Evolutionary conservation across 371 early-diverging fungal genomes (phyloP), one percentile per base, ranked within the genome.

Genomic region (Mycotypha africana): DNA sequence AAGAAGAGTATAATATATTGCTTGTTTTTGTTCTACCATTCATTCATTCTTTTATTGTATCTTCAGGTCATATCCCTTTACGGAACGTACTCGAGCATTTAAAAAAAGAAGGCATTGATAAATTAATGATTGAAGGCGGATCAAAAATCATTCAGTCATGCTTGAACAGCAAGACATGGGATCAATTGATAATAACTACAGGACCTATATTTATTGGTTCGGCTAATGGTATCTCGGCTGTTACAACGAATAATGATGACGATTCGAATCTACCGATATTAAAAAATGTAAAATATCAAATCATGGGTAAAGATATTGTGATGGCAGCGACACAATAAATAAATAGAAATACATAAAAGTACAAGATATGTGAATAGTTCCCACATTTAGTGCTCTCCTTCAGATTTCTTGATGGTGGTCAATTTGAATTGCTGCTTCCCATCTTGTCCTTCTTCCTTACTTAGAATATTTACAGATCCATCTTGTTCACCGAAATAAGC

Each of bases 101-200:
- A 30, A 44, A 44, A 35, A 22, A 26, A 3, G 38, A 47, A 16
- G 74, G 72, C 2, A 76, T 82, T 8, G 46, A 53, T 6, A 51
- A 67, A 0, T 51, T 96, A 20, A 96, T 96, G 97, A 85, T 96
- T 16, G 97, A 96, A 74, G 97, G 97, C 12, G 97, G 97, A 2
- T 82, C 93, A 0, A 56, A 61, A 11, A 69, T 96, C 8, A 93
- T 95, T 26, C 68, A 77, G 22, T 64, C 80, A 1, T 88, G 89
- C 45, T 51, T 93, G 42, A 47, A 50, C 19, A 31, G 28, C 11
- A 33, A 38, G 25, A 56, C 49, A 23, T 39, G 74, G 26, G 82
- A 89, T 49, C 65, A 63, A 11, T 53, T 91, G 22, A 65, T 92
- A 16, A 59, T 93, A 16, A 95, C 96, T 0, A 70, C 87, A 36